Percentiles rank a stretch among this genome's conserved stretches.
Conservation (phyloP, 2,329 filamentous ascomycete genomes). For the Zarea fungicola region DNA sequence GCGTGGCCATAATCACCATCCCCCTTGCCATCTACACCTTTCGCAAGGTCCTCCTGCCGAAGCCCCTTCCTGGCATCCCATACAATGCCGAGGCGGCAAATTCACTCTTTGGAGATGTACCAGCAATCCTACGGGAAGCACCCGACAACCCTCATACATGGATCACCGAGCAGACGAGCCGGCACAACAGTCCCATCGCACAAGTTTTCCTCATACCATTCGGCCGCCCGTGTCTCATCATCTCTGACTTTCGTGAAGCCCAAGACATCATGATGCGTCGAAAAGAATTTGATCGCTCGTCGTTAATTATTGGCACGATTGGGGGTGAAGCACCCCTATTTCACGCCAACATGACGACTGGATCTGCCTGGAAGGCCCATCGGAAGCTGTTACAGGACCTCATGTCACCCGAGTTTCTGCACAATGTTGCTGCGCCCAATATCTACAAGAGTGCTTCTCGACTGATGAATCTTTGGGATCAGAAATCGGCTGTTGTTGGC, state of each 20-base stretch:
- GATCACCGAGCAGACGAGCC: neutral
- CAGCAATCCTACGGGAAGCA: neutral
- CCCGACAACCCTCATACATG: neutral
- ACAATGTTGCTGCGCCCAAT: slow-evolving; percentile 26
- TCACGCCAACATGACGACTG: slow-evolving; percentile 29
- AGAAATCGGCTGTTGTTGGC: slow-evolving; percentile 27
- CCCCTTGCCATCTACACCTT: neutral
- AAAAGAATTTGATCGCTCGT: slow-evolving; percentile 40
- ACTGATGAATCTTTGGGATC: slow-evolving; percentile 30
- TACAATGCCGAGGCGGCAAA: neutral
- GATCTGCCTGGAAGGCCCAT: slow-evolving; percentile 27
- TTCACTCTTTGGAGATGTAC: neutral
- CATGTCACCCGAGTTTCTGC: slow-evolving; percentile 33
- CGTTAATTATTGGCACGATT: slow-evolving; percentile 28
- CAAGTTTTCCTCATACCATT: slow-evolving; percentile 44
- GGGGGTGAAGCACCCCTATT: slow-evolving; percentile 27
- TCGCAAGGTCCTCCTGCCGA: neutral
- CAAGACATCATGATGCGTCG: slow-evolving; percentile 41
- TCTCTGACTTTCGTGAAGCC: slow-evolving; percentile 35
- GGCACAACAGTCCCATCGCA: slow-evolving; percentile 26
- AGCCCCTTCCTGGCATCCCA: neutral
- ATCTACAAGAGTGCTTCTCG: slow-evolving; percentile 26
- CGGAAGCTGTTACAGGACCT: slow-evolving; percentile 33
- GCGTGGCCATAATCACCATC: neutral
- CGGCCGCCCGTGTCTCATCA: slow-evolving; percentile 35